phyloP scores from a whole-genome alignment of 2,329 filamentous ascomycete species.

The Aschersonia sp. region DNA sequence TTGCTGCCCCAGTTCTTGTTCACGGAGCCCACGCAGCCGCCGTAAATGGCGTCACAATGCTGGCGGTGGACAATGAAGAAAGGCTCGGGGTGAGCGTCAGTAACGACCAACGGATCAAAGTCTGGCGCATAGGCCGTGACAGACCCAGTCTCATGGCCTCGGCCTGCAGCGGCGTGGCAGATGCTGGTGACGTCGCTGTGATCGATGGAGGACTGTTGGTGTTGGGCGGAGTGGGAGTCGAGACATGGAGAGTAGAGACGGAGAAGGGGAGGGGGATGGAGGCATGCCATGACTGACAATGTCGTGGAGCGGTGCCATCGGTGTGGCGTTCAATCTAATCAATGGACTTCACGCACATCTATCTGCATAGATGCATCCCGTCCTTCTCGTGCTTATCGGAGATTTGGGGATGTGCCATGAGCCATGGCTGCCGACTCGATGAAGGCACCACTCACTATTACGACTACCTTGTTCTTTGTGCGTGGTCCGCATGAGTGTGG shows the following conservation, averaged over 20 bases:
- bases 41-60: slow-evolving; percentile 41
- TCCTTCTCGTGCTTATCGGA: no score
- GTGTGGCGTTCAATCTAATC: no score
- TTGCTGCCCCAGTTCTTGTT: slow-evolving; percentile 12
- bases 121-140: slow-evolving; percentile 28
- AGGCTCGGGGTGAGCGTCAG: slow-evolving; percentile 30
- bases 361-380: no score
- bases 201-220: slow-evolving; percentile 16
- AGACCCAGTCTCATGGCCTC: slow-evolving; percentile 25
- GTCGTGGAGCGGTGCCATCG: no score
- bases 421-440: no score
- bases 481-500: no score
- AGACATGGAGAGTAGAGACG: slow-evolving; percentile 20
- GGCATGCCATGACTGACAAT: no score
- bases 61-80: slow-evolving; percentile 9
- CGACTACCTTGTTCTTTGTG: no score
- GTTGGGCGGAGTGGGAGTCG: slow-evolving; percentile 31
- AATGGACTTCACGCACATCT: no score
- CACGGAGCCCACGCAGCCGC: slow-evolving; percentile 55
- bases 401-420: no score
- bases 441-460: no score
- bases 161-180: slow-evolving; percentile 44
- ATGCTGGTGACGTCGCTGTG: slow-evolving; percentile 37
- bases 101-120: slow-evolving; percentile 48
- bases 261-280: not conserved